Evolutionary conservation across 140 eudicot genomes (phyloP).

Genomic region (Cichorium intybus): DNA sequence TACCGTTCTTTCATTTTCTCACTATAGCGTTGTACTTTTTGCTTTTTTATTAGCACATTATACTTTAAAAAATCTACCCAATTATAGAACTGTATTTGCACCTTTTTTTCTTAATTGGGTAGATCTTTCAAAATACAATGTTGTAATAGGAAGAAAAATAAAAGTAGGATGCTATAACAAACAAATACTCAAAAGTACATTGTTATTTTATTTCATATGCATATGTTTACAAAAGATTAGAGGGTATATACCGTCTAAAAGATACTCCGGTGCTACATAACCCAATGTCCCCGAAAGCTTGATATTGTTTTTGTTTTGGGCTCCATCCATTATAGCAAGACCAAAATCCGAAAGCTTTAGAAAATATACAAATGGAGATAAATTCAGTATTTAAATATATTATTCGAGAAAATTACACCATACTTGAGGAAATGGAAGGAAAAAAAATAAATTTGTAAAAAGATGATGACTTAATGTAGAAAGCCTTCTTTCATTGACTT

Average conservation of each 20-base stretch:
- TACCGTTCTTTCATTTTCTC: background rate
- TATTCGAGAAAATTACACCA: too few relatives aligned
- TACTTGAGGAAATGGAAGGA: background rate
- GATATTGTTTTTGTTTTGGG: conserved; percentile 42
- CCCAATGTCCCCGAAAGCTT: conserved; percentile 90
- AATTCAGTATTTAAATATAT: background rate
- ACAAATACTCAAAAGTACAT: too few relatives aligned
- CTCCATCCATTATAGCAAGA: conserved; percentile 46
- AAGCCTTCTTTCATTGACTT: background rate
- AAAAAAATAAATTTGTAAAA: background rate
- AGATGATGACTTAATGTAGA: background rate
- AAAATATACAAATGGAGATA: conserved; percentile 7
- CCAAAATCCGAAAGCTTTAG: conserved; percentile 50
- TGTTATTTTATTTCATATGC: too few relatives aligned
- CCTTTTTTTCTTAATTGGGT: background rate
- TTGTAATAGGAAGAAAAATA: background rate
- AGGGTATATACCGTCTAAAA: conserved; percentile 63
- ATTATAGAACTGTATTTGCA: background rate
- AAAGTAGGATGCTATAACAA: too few relatives aligned
- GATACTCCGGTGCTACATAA: conserved; percentile 90
- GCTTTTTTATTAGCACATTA: background rate
- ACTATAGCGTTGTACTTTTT: background rate
- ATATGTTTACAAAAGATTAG: too few relatives aligned
- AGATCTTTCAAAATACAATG: background rate
- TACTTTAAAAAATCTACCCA: background rate